phyloP scores from a whole-genome alignment of 2,329 filamentous ascomycete genomes.

The Alternaria sp. region DNA sequence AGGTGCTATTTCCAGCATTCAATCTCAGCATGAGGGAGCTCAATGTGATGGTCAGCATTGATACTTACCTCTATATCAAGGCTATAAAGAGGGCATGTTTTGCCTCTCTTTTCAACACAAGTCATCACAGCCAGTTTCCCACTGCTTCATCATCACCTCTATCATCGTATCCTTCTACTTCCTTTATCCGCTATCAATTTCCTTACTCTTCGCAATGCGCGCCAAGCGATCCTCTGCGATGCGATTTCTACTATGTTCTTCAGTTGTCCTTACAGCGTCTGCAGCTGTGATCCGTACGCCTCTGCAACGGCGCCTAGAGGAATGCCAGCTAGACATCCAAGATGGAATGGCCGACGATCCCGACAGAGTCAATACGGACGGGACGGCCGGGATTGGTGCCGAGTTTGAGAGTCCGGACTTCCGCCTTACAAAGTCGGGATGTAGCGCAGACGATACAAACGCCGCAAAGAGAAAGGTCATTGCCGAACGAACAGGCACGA shows the following conservation, averaged over 20 bases:
- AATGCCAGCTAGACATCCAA: not conserved
- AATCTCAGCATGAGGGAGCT: not conserved
- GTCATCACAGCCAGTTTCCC: not conserved
- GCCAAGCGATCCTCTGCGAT: not conserved
- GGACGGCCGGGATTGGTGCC: not conserved
- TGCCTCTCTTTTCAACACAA: not conserved
- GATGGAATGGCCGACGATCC: not conserved
- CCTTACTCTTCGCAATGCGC: not conserved
- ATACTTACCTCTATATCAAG: not conserved
- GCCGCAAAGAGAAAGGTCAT: not conserved
- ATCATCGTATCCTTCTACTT: not conserved
- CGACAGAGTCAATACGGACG: not conserved
- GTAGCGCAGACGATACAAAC: not conserved
- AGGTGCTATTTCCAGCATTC: not conserved
- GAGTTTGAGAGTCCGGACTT: not conserved
- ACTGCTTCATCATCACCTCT: not conserved
- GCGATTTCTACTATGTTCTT: not conserved
- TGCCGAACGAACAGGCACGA: not conserved
- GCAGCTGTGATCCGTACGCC: not conserved
- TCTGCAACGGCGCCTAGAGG: not conserved
- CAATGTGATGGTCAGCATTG: not conserved
- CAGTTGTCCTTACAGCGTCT: not conserved
- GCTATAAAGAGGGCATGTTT: not conserved
- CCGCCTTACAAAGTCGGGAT: not conserved
- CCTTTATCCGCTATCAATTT: not conserved